Evolutionary conservation across 306 rosid genomes (phyloP).

Genomic region (Vicia villosa): DNA sequence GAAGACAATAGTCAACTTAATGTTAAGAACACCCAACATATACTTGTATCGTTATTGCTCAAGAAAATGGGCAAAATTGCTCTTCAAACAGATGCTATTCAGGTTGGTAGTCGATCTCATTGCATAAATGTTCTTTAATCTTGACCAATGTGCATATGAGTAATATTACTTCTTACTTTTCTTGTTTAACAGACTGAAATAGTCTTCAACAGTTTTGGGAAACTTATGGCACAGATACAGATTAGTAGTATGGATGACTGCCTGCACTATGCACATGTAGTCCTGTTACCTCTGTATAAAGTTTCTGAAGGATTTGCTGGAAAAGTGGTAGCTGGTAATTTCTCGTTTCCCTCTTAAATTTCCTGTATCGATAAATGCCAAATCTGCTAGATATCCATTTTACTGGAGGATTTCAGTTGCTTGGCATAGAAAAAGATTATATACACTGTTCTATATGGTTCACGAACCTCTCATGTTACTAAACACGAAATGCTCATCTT

Average conservation of each 20-base stretch:
- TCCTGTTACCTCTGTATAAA: constrained; percentile 75
- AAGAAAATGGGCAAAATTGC: constrained; percentile 78
- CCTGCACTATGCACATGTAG: constrained; percentile 54
- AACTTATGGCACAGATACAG: constrained; percentile 54
- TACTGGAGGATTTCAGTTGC: not conserved
- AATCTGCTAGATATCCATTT: constrained; percentile 17
- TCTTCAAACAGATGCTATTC: constrained; percentile 69
- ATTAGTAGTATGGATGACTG: constrained; percentile 49
- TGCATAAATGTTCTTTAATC: constrained; percentile 14
- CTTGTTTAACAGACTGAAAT: constrained; percentile 69
- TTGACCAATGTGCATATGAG: constrained; percentile 19
- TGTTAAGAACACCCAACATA: constrained; percentile 40
- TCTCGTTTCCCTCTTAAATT: not conserved
- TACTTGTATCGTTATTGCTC: constrained; percentile 68
- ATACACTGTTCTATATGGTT: not conserved
- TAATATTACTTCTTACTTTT: constrained; percentile 25
- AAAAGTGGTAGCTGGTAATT: constrained; percentile 63
- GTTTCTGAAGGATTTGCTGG: constrained; percentile 87
- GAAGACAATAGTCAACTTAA: constrained; percentile 42
- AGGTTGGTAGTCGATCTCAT: constrained; percentile 53
- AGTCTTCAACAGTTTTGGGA: constrained; percentile 65
- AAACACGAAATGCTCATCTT: not conserved
- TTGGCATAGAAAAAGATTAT: not conserved
- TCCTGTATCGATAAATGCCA: constrained; percentile 2
- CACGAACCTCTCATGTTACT: not conserved